phyloP scores from a whole-genome alignment of 2,329 filamentous ascomycete species.

The Hansfordia pulvinata region DNA sequence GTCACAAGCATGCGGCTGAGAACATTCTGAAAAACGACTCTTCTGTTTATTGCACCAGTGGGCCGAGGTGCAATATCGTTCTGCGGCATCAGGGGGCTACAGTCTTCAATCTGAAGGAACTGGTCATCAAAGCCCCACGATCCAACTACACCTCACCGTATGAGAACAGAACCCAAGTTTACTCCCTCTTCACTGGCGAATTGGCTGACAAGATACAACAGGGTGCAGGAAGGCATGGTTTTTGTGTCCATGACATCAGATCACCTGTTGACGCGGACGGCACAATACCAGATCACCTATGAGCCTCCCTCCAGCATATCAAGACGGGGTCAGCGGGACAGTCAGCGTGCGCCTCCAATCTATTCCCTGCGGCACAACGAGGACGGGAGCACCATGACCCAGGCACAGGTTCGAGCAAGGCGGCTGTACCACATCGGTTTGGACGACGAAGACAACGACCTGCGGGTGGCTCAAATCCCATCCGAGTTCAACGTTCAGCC shows the following conservation, averaged over 20 bases:
- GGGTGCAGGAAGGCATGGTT: conserved; percentile 81
- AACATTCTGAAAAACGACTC: conserved; percentile 75
- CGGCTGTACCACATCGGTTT: conserved; percentile 28
- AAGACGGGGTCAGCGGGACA: conserved; percentile 11
- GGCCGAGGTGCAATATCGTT: conserved; percentile 77
- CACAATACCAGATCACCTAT: conserved; percentile 64
- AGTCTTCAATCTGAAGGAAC: conserved; percentile 70
- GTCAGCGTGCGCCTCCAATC: conserved; percentile 21
- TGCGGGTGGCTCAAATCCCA: conserved; percentile 40
- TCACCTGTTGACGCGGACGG: conserved; percentile 58
- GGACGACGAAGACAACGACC: conserved; percentile 28
- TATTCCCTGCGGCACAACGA: conserved; percentile 38
- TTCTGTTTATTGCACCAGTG: conserved; percentile 82
- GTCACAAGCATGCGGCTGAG: conserved; percentile 48
- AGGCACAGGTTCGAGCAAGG: conserved; percentile 26
- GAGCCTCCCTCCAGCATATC: conserved; percentile 15
- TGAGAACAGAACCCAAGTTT: conserved; percentile 21
- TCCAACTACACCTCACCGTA: conserved; percentile 77
- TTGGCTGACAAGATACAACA: conserved; percentile 27
- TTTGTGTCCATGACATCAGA: conserved; percentile 81
- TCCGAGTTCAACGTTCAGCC: conserved; percentile 34
- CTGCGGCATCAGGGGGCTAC: conserved; percentile 68
- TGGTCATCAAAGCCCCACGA: conserved; percentile 77
- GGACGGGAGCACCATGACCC: conserved; percentile 33
- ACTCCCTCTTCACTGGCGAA: conserved; percentile 17